Base-by-base conservation (phyloP, 208 protist genomes). In the Kentomonas sorsogonicus region DNA sequence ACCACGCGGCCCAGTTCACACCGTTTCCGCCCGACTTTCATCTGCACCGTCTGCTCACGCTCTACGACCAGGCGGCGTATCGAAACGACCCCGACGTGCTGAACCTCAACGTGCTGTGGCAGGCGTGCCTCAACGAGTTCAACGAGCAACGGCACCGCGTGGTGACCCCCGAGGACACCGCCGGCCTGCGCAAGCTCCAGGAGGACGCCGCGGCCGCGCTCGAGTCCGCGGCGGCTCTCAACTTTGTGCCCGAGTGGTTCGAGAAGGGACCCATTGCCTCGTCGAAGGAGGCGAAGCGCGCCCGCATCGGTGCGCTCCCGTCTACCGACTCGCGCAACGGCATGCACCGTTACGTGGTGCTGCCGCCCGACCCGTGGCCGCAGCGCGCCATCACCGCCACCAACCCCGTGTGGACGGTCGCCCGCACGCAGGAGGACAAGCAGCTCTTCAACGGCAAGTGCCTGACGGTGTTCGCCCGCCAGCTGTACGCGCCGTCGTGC, bases 351-450 rank as follows among this genome's bases (percentile, higher is more conserved):
- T 65, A 68, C 53, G 36, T 29, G n/a, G 18, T 81, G 22, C 9
- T 73, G 11, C 55, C 63, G 1, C 66, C 79, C 9, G 86, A 93
- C 48, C 86, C 83, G 44, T 93, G 86, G 83, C 83, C 86, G 26
- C 77, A 75, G 64, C 77, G 86, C 27, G 63, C 79, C 48, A 74
- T 93, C 43, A 93, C 82, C 0, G 46, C 73, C 0, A 58, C 56
- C n/a, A 93, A 93, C 55, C 86, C 86, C 1, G 86, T 93, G 26
- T 90, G 81, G 80, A 80, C 79, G 1, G 60, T 53, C 5, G 51
- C 58, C 18, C 51, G 70, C 11, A 63, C 79, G 11, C 77, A 78
- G 26, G 53, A 47, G 26, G 86, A 93, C 47, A 55, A 69, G 34
- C 53, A 65, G 36, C 55, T 60, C 26, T 79, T 53, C 7, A 66